Percentiles rank a stretch among this genome's conserved stretches.
Evolutionary conservation across 2,329 filamentous ascomycete species (phyloP).

Genomic region (Penicillium freii): DNA sequence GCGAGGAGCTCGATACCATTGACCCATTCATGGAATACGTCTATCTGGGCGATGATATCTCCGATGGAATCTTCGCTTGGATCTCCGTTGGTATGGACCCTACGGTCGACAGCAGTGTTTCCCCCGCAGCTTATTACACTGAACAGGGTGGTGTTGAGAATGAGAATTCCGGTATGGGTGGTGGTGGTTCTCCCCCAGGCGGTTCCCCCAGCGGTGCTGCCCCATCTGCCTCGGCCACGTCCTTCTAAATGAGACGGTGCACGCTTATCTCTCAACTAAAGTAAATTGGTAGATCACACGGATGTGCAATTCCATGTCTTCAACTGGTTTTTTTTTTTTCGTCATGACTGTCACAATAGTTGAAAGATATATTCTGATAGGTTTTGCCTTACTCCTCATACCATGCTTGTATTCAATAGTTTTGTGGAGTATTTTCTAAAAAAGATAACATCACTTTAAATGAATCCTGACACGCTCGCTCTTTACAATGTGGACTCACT

Average conservation of each 20-base stretch:
- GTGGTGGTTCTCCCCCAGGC: slow-evolving; percentile 7
- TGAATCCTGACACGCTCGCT: too few relatives aligned
- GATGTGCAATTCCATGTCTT: neutral
- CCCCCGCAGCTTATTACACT: slow-evolving; percentile 33
- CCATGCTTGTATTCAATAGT: too few relatives aligned
- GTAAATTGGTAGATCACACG: neutral
- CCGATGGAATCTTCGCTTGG: slow-evolving; percentile 56
- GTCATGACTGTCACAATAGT: neutral
- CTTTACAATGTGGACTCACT: too few relatives aligned
- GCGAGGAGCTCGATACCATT: slow-evolving; percentile 51
- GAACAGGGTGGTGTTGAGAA: slow-evolving; percentile 37
- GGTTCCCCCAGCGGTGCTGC: neutral
- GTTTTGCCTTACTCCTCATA: neutral
- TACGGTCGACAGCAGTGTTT: slow-evolving; percentile 30
- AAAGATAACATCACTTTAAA: too few relatives aligned
- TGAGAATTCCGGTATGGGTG: slow-evolving; percentile 20
- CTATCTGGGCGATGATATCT: slow-evolving; percentile 52
- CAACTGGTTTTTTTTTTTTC: neutral
- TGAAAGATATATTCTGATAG: neutral
- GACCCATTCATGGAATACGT: slow-evolving; percentile 61
- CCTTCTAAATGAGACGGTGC: neutral
- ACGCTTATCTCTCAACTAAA: neutral
- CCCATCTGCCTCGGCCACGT: neutral
- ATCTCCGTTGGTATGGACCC: slow-evolving; percentile 53
- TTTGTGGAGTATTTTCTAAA: too few relatives aligned